A percentile compares a stretch with the other conserved stretches of the same genome.
phyloP scores from a whole-genome alignment of 495 filamentous ascomycete species.

The Penicillium silybi region DNA sequence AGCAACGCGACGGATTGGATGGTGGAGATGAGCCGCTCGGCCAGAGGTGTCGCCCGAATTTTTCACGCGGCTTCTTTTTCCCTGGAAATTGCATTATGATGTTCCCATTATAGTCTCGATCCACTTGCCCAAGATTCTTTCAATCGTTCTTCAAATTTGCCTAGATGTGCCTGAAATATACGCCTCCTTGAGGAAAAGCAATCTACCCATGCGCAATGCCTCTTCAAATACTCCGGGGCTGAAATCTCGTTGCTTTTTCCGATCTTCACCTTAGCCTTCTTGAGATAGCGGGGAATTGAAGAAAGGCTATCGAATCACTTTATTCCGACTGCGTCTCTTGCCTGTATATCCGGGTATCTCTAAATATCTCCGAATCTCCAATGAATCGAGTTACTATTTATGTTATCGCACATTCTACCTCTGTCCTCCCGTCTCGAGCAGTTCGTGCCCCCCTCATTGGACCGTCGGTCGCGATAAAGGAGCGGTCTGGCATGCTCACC shows the following conservation, averaged over 20 bases:
- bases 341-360: background rate
- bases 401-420: background rate
- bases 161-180: background rate
- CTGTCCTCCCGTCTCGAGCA: background rate
- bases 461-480: constrained; percentile 1
- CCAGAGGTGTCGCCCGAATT: constrained; percentile 14
- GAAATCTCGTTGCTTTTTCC: constrained; percentile 14
- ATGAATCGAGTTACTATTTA: background rate
- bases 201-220: background rate
- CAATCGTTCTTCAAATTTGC: background rate
- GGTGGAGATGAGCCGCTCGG: background rate
- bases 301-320: constrained; percentile 9
- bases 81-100: background rate
- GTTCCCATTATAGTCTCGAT: background rate
- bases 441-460: background rate
- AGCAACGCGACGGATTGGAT: constrained; percentile 7
- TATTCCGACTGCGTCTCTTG: constrained; percentile 12
- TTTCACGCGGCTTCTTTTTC: constrained; percentile 11
- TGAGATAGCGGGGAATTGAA: constrained; percentile 2
- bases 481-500: constrained; percentile 5
- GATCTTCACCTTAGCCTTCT: constrained; percentile 5
- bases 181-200: background rate
- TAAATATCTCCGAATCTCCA: background rate
- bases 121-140: background rate
- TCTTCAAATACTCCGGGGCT: background rate